Evolutionary conservation across 139 green algal species (phyloP).

Genomic region (Ettlia oleoabundans): DNA sequence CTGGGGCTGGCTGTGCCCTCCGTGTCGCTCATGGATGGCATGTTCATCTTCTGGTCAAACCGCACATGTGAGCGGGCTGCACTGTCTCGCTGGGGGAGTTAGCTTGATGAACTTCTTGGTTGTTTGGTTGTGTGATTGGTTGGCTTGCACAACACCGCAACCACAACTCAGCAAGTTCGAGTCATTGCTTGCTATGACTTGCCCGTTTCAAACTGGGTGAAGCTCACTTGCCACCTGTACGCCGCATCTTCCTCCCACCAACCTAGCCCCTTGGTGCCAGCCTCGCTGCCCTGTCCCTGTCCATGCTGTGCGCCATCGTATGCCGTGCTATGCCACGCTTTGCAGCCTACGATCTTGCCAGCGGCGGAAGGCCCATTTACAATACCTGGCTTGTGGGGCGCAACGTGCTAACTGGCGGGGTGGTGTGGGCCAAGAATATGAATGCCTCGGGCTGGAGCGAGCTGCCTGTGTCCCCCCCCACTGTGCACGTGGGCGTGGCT

Average conservation of each 20-base stretch:
- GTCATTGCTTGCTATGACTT: no score
- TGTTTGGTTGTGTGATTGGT: no score
- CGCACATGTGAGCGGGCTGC: slow-evolving; percentile 12
- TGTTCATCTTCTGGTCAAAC: slow-evolving; percentile 18
- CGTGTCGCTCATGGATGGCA: background rate
- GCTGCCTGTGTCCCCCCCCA: background rate
- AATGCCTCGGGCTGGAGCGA: background rate
- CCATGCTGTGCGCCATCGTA: no score
- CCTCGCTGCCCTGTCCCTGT: no score
- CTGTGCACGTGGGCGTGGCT: background rate
- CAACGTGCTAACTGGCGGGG: background rate
- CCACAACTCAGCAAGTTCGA: no score
- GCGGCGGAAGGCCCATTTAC: slow-evolving; percentile 17
- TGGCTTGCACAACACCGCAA: no score
- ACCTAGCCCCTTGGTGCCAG: no score
- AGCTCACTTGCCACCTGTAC: no score
- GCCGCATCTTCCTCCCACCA: no score
- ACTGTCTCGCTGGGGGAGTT: background rate
- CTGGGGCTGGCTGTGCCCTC: background rate
- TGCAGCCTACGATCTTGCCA: slow-evolving; percentile 1
- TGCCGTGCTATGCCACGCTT: background rate
- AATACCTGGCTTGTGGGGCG: slow-evolving; percentile 12
- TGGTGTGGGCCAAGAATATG: background rate
- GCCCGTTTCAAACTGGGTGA: no score
- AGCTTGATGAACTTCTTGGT: no score